Percentiles rank a stretch among this genome's conserved stretches.
phyloP scores from a whole-genome alignment of 148 eudicot genomes.

The Diospyros lotus region DNA sequence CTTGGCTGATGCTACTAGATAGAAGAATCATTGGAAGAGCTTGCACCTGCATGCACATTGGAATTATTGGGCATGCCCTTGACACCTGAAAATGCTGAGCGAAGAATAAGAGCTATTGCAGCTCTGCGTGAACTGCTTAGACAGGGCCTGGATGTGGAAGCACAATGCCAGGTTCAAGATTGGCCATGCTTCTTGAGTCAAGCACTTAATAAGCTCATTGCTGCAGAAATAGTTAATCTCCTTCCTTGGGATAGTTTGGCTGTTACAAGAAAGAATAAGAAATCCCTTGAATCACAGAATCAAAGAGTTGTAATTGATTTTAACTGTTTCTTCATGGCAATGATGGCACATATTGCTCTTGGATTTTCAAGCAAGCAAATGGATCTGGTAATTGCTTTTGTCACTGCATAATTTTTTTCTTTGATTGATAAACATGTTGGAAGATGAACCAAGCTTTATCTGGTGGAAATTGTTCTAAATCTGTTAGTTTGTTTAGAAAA shows the following conservation, averaged over 20 bases:
- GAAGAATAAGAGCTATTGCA: slow-evolving; percentile 81
- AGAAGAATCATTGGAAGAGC: slow-evolving; percentile 90
- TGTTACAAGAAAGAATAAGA: slow-evolving; percentile 73
- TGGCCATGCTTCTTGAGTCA: slow-evolving; percentile 88
- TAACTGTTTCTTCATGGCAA: slow-evolving; percentile 63
- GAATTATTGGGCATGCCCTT: slow-evolving; percentile 82
- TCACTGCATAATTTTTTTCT: neutral
- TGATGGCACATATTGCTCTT: slow-evolving; percentile 86
- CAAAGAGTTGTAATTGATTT: slow-evolving; percentile 89
- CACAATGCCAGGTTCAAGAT: slow-evolving; percentile 75
- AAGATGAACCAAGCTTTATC: neutral
- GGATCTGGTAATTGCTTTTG: slow-evolving; percentile 59
- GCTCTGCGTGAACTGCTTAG: slow-evolving; percentile 88
- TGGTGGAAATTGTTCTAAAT: neutral
- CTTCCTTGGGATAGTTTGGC: slow-evolving; percentile 94
- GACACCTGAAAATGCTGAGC: slow-evolving; percentile 78
- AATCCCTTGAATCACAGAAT: slow-evolving; percentile 88
- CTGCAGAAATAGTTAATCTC: slow-evolving; percentile 86
- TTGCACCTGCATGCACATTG: slow-evolving; percentile 94
- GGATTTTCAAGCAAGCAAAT: slow-evolving; percentile 85
- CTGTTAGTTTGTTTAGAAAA: neutral
- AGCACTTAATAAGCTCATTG: slow-evolving; percentile 79
- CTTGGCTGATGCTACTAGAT: slow-evolving; percentile 42
- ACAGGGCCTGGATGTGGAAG: slow-evolving; percentile 88
- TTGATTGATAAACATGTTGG: neutral